Base-by-base conservation (phyloP, 768 basidiomycete species). In the Solioccasus polychromus region DNA sequence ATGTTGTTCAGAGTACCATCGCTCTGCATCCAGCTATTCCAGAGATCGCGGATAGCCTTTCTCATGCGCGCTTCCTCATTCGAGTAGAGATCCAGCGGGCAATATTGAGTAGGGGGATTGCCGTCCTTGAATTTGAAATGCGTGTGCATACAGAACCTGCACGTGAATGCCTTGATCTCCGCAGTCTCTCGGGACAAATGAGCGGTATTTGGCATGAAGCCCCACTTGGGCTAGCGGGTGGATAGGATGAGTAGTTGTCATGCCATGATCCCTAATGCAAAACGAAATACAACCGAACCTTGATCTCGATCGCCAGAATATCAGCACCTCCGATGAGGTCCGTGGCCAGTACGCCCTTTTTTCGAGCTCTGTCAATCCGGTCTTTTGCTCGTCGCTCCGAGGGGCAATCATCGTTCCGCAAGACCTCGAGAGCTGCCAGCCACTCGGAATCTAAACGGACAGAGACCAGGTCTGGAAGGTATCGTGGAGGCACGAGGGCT, bases 81-180 rank as follows among this genome's bases (percentile, higher is more conserved):
- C 14, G 93, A 94, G 64, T 82, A 97, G 18, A 99, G 71, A 67
- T 99, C 95, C 45, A 99, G 70, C 4, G 95, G 94, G 62, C 92
- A 94, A 64, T 91, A 99, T 9, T 50, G 51, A 6, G 68, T 67
- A 15, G 72, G 59, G 19, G 70, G 61, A 39, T 57, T 53, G 23
- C 50, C 44, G 25, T 69, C 58, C 26, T 62, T 55, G 19, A 62
- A 57, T 60, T 72, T 81, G 58, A 82, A 59, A 48, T 79, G 72
- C 2, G 80, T 72, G 63, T 97, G 92, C 85, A 97, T 88, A 63
- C 92, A 93, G 64, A 91, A 94, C 52, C 95, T 79, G 70, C 93
- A 95, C 14, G 87, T 84, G 30, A 65, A 68, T 7, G 72, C 72
- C 72, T 97, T 97, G 53, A 81, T 66, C 1, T 58, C 48, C 12